A percentile compares a stretch with the other conserved stretches of the same genome.
Conservation (phyloP, 108 stramenopile genomes). For the Cyclotella baltica region DNA sequence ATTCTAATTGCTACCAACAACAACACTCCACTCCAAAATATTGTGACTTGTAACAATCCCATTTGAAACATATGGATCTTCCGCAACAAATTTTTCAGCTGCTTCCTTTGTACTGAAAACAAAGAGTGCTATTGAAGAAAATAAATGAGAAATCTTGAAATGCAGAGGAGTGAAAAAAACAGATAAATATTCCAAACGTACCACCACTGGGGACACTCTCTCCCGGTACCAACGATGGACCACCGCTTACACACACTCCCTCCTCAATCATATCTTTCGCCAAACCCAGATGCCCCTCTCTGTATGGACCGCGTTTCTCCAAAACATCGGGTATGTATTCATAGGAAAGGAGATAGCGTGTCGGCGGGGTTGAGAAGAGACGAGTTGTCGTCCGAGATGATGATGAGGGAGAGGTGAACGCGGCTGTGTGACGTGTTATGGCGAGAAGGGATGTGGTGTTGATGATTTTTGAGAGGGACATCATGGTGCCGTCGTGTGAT, state of each 20-base stretch:
- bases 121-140: slow-evolving; percentile 63
- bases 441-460: slow-evolving; percentile 16
- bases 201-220: slow-evolving; percentile 67
- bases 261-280: slow-evolving; percentile 72
- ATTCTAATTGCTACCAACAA: slow-evolving; percentile 68
- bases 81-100: slow-evolving; percentile 70
- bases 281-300: slow-evolving; percentile 80
- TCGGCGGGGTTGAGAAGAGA: slow-evolving; percentile 40
- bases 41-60: slow-evolving; percentile 79
- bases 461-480: slow-evolving; percentile 12
- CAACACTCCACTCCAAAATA: slow-evolving; percentile 86
- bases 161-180: background rate
- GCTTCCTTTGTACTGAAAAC: slow-evolving; percentile 71
- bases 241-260: slow-evolving; percentile 72
- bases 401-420: background rate
- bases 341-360: slow-evolving; percentile 62
- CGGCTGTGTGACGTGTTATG: background rate
- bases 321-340: slow-evolving; percentile 88
- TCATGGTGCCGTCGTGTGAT: slow-evolving; percentile 16
- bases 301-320: slow-evolving; percentile 82
- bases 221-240: slow-evolving; percentile 63
- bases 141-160: background rate
- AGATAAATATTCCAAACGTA: slow-evolving; percentile 6
- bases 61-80: slow-evolving; percentile 80
- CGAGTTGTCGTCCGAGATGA: slow-evolving; percentile 4